These are phyloP conservation scores for Ilyonectria sp. DNA, from an alignment of 2,329 filamentous ascomycete species.

Conservation along the genomic window DNA sequence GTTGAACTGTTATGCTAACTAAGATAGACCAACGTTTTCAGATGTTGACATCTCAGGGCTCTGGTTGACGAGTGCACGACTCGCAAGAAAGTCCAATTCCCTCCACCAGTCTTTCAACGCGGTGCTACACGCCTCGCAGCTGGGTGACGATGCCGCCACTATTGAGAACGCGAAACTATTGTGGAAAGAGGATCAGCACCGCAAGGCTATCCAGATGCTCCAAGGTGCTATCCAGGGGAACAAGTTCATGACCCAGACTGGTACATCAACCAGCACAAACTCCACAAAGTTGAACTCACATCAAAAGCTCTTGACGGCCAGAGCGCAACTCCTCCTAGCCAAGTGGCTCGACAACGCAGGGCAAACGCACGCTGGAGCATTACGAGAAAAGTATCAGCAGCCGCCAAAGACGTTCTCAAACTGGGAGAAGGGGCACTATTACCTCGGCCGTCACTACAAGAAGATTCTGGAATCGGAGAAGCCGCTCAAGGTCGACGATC, in stretches of 20 bases:
- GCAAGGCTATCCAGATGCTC: constrained; percentile 94
- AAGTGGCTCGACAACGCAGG: constrained; percentile 98
- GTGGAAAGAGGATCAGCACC: constrained; percentile 93
- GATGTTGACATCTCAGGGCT: constrained; percentile 83
- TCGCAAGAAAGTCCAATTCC: constrained; percentile 88
- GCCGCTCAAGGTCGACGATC: constrained; percentile 80
- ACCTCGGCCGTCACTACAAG: constrained; percentile 96
- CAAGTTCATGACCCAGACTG: constrained; percentile 74
- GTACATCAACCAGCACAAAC: constrained; percentile 53
- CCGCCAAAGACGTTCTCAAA: constrained; percentile 78
- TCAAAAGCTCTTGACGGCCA: constrained; percentile 75
- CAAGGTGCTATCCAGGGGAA: constrained; percentile 88
- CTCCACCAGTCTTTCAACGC: constrained; percentile 93
- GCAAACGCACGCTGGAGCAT: constrained; percentile 86
- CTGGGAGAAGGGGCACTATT: constrained; percentile 99
- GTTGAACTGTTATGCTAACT: constrained; percentile 18
- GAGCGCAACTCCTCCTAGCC: constrained; percentile 89
- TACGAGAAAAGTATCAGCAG: constrained; percentile 86
- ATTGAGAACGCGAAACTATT: constrained; percentile 95
- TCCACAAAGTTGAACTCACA: constrained; percentile 59
- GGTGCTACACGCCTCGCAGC: constrained; percentile 87
- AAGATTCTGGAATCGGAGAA: constrained; percentile 94
- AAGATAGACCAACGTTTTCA: constrained; percentile 70
- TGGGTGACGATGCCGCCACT: constrained; percentile 88
- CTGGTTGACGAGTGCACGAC: constrained; percentile 88